Percentiles rank a stretch among this genome's conserved stretches.
These are phyloP conservation scores for Xylaria curta DNA, from an alignment of 495 filamentous ascomycete species.

Conservation along the genomic window DNA sequence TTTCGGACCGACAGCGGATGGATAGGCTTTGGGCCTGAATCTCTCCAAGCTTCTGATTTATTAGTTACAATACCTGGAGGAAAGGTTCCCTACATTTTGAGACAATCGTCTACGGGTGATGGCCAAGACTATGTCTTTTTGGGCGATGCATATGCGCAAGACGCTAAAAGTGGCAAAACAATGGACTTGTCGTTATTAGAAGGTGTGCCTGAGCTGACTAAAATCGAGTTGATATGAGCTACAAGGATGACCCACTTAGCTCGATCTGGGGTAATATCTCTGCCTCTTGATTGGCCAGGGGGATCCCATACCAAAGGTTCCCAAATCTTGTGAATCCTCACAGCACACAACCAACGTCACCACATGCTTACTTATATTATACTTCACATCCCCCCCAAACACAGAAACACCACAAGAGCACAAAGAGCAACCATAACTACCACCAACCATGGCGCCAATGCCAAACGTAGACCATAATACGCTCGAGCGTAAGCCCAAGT, in stretches of 20 bases:
- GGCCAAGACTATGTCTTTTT: background rate
- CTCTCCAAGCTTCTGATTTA: background rate
- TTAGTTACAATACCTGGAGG: background rate
- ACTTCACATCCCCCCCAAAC: background rate
- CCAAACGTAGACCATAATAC: slow-evolving; percentile 49
- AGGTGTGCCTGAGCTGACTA: background rate
- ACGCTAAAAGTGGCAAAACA: background rate
- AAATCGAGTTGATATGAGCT: background rate
- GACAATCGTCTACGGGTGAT: background rate
- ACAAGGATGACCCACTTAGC: slow-evolving; percentile 3
- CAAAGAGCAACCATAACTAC: background rate
- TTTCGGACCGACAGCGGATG: background rate
- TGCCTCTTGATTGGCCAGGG: background rate
- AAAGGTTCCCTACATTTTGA: background rate
- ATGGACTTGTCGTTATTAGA: background rate
- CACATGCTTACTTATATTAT: too few species aligned
- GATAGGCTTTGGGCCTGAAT: background rate
- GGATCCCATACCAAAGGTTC: background rate
- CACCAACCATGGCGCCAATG: slow-evolving; percentile 57
- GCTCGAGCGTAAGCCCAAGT: slow-evolving; percentile 49
- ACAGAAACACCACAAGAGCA: background rate
- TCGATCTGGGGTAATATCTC: background rate
- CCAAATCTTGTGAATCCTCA: background rate
- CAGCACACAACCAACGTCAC: background rate
- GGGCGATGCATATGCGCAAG: background rate